phyloP scores from a whole-genome alignment of 2,329 filamentous ascomycete genomes.

The Microsporum canis region DNA sequence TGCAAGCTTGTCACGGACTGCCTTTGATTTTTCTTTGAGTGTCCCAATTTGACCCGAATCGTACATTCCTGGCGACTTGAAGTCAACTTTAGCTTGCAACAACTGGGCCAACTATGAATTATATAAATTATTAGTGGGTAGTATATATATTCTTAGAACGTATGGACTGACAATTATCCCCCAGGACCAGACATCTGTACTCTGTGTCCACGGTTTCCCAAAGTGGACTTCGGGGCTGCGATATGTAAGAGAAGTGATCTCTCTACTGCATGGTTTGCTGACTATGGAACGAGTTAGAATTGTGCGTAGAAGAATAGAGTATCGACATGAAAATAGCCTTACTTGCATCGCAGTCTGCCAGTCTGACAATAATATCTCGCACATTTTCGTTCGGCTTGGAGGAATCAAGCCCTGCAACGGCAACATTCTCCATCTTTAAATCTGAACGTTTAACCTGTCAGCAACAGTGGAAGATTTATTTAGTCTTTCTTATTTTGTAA shows the following conservation, averaged over 20 bases:
- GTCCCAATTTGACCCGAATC: slow-evolving; percentile 11
- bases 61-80: slow-evolving; percentile 14
- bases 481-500: not conserved
- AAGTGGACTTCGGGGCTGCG: slow-evolving; percentile 15
- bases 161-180: slow-evolving; percentile 13
- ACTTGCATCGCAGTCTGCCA: slow-evolving; percentile 14
- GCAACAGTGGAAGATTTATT: not conserved
- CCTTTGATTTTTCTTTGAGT: slow-evolving; percentile 11
- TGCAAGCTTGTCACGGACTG: slow-evolving; percentile 11
- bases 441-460: slow-evolving; percentile 8
- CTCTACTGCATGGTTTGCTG: slow-evolving; percentile 10
- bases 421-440: slow-evolving; percentile 17
- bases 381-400: slow-evolving; percentile 11
- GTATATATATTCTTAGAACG: not conserved
- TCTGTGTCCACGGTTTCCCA: slow-evolving; percentile 13
- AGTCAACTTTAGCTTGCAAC: slow-evolving; percentile 13
- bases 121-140: not conserved
- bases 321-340: slow-evolving; percentile 4
- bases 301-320: not conserved
- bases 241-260: slow-evolving; percentile 14
- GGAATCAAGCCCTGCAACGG: slow-evolving; percentile 10
- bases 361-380: slow-evolving; percentile 13
- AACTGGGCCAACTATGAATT: slow-evolving; percentile 12
- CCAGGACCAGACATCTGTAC: slow-evolving; percentile 16
- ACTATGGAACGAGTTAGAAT: slow-evolving; percentile 9